A percentile compares a stretch with the other conserved stretches of the same genome.
Evolutionary conservation across 495 filamentous ascomycete genomes (phyloP).

Genomic region (Echria macrotheca): DNA sequence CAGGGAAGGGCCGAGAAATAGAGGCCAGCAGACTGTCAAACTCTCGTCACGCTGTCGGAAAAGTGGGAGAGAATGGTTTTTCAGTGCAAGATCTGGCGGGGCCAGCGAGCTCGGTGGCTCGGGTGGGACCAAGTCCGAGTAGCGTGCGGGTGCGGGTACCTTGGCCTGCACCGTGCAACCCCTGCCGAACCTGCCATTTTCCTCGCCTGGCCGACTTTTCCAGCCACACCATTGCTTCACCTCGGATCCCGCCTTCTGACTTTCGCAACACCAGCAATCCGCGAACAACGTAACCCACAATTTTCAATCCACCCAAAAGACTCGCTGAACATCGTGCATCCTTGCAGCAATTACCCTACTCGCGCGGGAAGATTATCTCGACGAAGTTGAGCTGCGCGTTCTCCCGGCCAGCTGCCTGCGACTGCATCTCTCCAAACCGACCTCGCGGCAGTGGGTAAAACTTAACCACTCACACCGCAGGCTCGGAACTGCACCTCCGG

Average conservation of each 20-base stretch:
- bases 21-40: no score
- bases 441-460: constrained; percentile 11
- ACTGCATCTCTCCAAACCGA: background rate
- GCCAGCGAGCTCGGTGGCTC: background rate
- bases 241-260: constrained; percentile 22
- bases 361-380: background rate
- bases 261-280: constrained; percentile 12
- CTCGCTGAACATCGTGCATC: constrained; percentile 25
- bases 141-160: no score
- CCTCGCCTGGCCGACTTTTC: constrained; percentile 19
- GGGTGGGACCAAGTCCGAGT: no score
- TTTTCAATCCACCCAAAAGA: constrained; percentile 13
- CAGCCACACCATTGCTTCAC: constrained; percentile 24
- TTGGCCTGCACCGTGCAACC: background rate
- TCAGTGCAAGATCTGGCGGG: background rate
- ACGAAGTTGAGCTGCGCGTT: background rate
- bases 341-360: constrained; percentile 23
- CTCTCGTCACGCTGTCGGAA: background rate
- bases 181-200: constrained; percentile 2
- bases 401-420: background rate
- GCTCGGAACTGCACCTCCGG: constrained; percentile 13
- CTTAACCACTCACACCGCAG: constrained; percentile 11
- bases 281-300: constrained; percentile 12
- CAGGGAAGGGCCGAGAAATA: no score
- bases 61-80: background rate